Percentiles rank a stretch among this genome's conserved stretches.
Conservation (phyloP, 1,139 yeast genomes). For the Candida anutae region DNA sequence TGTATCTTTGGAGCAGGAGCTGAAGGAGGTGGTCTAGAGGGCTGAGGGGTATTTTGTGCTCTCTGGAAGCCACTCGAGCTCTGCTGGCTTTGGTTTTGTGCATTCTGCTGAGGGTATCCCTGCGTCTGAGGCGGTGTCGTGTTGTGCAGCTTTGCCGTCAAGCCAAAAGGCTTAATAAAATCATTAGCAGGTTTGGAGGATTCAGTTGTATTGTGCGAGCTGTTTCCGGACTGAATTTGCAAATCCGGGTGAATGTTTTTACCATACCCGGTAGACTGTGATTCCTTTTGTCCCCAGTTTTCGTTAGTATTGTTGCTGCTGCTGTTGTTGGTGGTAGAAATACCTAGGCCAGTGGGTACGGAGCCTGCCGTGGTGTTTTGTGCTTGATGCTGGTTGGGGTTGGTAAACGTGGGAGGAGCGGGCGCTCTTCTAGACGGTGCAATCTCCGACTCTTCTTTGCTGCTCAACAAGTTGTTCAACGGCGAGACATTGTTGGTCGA, state of each 20-base stretch:
- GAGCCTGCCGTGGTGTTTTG: not conserved
- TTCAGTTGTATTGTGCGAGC: too few species aligned
- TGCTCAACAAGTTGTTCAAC: constrained; percentile 24
- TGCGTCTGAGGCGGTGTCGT: not conserved
- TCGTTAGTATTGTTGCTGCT: too few species aligned
- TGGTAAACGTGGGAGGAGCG: constrained; percentile 34
- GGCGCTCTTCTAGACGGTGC: constrained; percentile 50
- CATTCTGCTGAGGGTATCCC: not conserved
- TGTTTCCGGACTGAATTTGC: too few species aligned
- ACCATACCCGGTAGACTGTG: too few species aligned
- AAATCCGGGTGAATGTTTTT: too few species aligned
- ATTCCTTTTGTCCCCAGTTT: too few species aligned
- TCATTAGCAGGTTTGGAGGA: too few species aligned
- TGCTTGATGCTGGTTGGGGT: not conserved
- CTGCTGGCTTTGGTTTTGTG: not conserved
- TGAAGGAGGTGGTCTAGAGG: too few species aligned
- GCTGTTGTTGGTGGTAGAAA: too few species aligned
- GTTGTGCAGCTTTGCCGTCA: not conserved
- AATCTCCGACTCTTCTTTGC: constrained; percentile 20
- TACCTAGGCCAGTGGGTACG: constrained; percentile 1
- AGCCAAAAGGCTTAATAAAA: not conserved
- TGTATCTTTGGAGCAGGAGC: too few species aligned
- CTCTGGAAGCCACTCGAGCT: too few species aligned
- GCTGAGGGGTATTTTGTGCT: too few species aligned
- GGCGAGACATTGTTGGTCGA: constrained; percentile 17